A percentile compares a stretch with the other conserved stretches of the same genome.
Conservation (phyloP, 441 rosid species). For the Theobroma grandiflorum region DNA sequence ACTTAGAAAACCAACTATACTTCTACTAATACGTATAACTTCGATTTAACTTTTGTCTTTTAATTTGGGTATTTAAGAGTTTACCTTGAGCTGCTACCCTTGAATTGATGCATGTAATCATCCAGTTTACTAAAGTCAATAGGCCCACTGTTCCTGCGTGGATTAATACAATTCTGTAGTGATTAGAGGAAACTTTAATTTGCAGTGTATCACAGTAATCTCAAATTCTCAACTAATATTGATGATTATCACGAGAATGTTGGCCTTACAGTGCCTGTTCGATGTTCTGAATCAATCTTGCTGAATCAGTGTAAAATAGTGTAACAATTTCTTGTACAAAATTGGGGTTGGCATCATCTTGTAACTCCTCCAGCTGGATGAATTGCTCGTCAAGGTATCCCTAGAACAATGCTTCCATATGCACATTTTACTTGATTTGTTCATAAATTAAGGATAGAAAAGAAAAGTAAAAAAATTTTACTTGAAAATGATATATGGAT, state of each 20-base stretch:
- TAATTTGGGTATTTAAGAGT: background rate
- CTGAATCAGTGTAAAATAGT: slow-evolving; percentile 57
- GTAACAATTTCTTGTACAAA: slow-evolving; percentile 70
- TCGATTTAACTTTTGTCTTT: background rate
- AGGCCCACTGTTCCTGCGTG: slow-evolving; percentile 46
- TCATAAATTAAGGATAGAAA: background rate
- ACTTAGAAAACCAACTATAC: background rate
- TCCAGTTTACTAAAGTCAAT: slow-evolving; percentile 61
- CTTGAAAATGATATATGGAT: background rate
- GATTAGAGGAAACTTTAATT: background rate
- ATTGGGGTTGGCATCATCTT: slow-evolving; percentile 68
- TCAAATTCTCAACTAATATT: background rate
- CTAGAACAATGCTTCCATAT: slow-evolving; percentile 33
- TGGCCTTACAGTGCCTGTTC: slow-evolving; percentile 62
- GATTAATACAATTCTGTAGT: background rate
- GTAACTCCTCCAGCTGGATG: slow-evolving; percentile 67
- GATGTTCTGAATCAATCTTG: slow-evolving; percentile 54
- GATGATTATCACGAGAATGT: background rate
- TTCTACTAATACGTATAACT: background rate
- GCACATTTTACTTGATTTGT: slow-evolving; percentile 7
- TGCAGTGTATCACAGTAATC: background rate
- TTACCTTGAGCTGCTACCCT: slow-evolving; percentile 75
- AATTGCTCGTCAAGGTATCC: slow-evolving; percentile 73
- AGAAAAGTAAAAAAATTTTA: background rate
- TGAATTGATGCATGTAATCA: slow-evolving; percentile 66